Evolutionary conservation across 164 flowering plant genomes (phyloP), one percentile per base, ranked within the genome.

Genomic region (Vitis cinerea): DNA sequence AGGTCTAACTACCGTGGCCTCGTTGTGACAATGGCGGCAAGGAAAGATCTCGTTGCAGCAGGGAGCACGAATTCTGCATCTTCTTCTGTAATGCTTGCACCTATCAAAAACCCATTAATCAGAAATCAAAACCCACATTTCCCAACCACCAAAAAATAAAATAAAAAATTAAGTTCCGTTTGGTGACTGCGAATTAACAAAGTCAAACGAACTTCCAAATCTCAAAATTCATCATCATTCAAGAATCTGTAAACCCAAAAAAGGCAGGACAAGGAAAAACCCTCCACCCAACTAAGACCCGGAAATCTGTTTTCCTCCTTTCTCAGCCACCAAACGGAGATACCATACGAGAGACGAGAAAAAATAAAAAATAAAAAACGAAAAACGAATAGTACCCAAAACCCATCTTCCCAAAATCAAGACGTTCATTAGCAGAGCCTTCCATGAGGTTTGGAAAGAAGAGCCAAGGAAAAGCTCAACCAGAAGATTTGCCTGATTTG

Each of bases 1-100:
- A 51, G 11, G 44, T 66, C 47, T 54, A 50, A 19, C 44, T 75
- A 92, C 97, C 88, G 76, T 71, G 48, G 91, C 85, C 67, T 95
- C 98, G 59, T 95, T 93, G 81, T 95, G 99, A 72, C 99, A 95
- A 76, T 93, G 99, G 51, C 99, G 94, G 67, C 99, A 95, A 44
- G 80, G 71, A 70, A 80, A 95, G 71, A 95, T 77, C 82, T 91
- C 90, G 59, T 93, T 84, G 75, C 98, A 95, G 64, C 98, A 92
- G 4, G 98, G 98, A 75, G 98, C 96, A 58, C 97, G 79, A 78
- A 91, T 84, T 81, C 61, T 84, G 85, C 99, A 92, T 71, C 99
- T 86, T 67, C 99, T 92, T 63, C 85, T 84, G 60, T 92, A 94
- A 79, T 94, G 99, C 79, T 85, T 66, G 83, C 99, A 94, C 63